phyloP scores from a whole-genome alignment of 805 yeast species.

The Soucietia sequanensis region DNA sequence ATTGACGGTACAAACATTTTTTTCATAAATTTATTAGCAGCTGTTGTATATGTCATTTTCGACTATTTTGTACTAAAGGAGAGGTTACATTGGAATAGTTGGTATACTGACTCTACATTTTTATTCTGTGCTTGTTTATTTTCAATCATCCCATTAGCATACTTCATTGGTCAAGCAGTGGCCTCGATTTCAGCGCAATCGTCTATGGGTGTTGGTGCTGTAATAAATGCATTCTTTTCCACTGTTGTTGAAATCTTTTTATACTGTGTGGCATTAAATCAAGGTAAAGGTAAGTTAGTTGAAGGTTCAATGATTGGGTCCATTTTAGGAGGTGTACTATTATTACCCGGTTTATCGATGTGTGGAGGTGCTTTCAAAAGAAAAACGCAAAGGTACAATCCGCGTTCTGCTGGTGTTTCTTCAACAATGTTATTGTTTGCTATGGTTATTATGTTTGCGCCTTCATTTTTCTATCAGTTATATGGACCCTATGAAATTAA shows the following conservation, averaged over 20 bases:
- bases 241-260: constrained; percentile 91
- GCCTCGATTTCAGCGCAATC: constrained; percentile 98
- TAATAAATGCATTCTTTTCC: constrained; percentile 95
- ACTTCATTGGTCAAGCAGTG: constrained; percentile 98
- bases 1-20: constrained; percentile 95
- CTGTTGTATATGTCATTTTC: constrained; percentile 78
- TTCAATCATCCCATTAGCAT: constrained; percentile 90
- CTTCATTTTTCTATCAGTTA: constrained; percentile 84
- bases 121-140: constrained; percentile 75
- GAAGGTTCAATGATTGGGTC: constrained; percentile 97
- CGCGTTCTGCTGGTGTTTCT: constrained; percentile 94
- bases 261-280: constrained; percentile 86
- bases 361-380: constrained; percentile 93
- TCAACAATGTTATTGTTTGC: constrained; percentile 94
- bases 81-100: constrained; percentile 28
- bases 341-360: constrained; percentile 94
- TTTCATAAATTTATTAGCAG: constrained; percentile 76
- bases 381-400: constrained; percentile 93
- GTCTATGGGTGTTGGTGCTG: constrained; percentile 98
- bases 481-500: constrained; percentile 82
- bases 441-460: constrained; percentile 86
- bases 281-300: constrained; percentile 82
- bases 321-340: constrained; percentile 84
- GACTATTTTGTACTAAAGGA: constrained; percentile 69
- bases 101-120: constrained; percentile 59